These are phyloP conservation scores for Parietichytrium sp. DNA, from an alignment of 108 stramenopile species.

Conservation along the genomic window DNA sequence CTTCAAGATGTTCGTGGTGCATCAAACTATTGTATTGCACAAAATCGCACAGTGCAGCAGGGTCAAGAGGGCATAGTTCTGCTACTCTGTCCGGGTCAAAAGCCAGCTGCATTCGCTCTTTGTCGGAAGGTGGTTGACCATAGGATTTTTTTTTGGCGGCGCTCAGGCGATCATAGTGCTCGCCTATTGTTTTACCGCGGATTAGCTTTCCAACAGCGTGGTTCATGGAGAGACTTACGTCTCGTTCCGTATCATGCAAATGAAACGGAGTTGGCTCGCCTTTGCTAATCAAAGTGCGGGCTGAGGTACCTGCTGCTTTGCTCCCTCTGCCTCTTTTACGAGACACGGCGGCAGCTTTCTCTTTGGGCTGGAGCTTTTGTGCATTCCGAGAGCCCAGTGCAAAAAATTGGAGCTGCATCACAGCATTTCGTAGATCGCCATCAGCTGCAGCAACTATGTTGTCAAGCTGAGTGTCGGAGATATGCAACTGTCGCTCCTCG, in stretches of 20 bases:
- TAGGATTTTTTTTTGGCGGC: not conserved
- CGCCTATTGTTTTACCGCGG: conserved; percentile 6
- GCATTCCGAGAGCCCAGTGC: no score
- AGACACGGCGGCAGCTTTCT: not conserved
- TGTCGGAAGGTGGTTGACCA: not conserved
- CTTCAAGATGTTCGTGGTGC: not conserved
- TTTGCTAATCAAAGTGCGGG: not conserved
- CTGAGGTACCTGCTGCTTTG: not conserved
- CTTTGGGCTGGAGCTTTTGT: not conserved
- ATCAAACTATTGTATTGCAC: not conserved
- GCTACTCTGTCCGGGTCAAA: conserved; percentile 34
- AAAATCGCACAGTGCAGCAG: not conserved
- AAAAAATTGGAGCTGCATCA: not conserved
- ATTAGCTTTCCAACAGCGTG: conserved; percentile 25
- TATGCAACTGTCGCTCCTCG: not conserved
- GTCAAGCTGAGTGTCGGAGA: not conserved
- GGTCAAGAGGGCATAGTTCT: not conserved
- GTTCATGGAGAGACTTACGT: not conserved
- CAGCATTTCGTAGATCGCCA: not conserved
- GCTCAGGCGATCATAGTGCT: not conserved
- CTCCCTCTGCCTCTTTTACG: not conserved
- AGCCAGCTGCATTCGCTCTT: not conserved
- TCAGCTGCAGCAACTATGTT: not conserved
- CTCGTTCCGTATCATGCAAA: not conserved
- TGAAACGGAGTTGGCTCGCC: not conserved